Conservation (phyloP, 768 basidiomycete genomes). For the Filobasidium floriforme region DNA sequence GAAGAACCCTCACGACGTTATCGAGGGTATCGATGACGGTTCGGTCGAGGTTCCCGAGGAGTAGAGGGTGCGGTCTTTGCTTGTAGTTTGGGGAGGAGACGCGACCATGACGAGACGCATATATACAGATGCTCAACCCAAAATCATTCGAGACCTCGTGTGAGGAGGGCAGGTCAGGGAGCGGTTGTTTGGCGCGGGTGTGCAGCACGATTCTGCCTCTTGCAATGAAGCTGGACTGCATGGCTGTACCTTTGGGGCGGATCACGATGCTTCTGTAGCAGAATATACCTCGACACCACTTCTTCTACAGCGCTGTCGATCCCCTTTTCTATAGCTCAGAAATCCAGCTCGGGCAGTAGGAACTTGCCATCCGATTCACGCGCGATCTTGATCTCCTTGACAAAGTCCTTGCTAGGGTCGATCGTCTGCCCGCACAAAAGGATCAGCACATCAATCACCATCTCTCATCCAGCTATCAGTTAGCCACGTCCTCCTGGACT, state of each 20-base stretch:
- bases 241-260: too few relatives aligned
- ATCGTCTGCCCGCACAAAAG: neutral
- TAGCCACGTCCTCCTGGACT: neutral
- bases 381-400: neutral
- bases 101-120: neutral
- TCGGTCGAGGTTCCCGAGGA: conserved; percentile 48
- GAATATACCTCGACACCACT: too few relatives aligned
- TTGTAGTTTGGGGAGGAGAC: neutral
- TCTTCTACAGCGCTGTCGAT: too few relatives aligned
- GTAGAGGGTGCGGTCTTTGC: conserved; percentile 25
- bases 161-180: too few relatives aligned
- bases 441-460: neutral
- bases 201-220: too few relatives aligned
- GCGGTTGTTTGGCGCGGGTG: too few relatives aligned
- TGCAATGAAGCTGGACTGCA: too few relatives aligned
- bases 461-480: neutral
- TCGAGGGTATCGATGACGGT: conserved; percentile 56
- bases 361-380: neutral
- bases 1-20: conserved; percentile 82
- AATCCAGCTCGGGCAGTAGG: neutral
- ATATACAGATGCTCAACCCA: neutral
- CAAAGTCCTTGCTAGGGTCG: conserved; percentile 3
- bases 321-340: neutral
- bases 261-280: too few relatives aligned
- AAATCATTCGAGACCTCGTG: too few relatives aligned